Percentiles rank a stretch among this genome's conserved stretches.
Conservation (phyloP, 2,329 filamentous ascomycete species). For the Trematosphaeria pertusa region DNA sequence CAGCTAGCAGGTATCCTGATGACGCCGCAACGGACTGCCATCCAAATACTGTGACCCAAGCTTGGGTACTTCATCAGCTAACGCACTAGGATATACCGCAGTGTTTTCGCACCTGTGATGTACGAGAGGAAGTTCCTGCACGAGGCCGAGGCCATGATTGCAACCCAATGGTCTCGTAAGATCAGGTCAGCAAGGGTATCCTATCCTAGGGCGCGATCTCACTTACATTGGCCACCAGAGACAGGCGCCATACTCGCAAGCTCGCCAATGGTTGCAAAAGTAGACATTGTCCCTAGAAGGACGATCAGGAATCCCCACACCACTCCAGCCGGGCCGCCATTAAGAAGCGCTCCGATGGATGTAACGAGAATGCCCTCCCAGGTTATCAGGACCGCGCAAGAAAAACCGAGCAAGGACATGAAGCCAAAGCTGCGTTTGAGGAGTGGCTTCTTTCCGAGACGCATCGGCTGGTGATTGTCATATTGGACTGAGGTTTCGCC, state of each 20-base stretch:
- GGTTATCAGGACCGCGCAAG: constrained; percentile 8
- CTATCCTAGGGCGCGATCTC: neutral
- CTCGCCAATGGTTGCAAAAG: constrained; percentile 13
- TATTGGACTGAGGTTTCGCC: too few relatives aligned
- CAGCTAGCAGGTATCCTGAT: constrained; percentile 24
- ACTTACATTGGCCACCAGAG: constrained; percentile 26
- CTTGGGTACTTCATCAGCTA: too few relatives aligned
- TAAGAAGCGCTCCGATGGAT: neutral
- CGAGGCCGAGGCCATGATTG: constrained; percentile 40
- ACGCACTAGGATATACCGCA: too few relatives aligned
- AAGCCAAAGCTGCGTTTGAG: constrained; percentile 10
- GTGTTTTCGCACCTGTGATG: neutral
- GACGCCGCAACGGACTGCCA: constrained; percentile 44
- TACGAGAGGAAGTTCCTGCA: neutral
- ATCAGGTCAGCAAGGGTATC: neutral
- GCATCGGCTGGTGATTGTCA: neutral
- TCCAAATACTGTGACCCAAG: constrained; percentile 48
- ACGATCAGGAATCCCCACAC: constrained; percentile 18
- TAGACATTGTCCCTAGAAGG: constrained; percentile 13
- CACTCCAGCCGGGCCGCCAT: constrained; percentile 17
- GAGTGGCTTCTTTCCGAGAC: constrained; percentile 6
- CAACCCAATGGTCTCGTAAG: constrained; percentile 29
- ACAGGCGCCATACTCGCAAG: constrained; percentile 30
- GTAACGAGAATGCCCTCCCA: constrained; percentile 8
- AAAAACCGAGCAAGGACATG: constrained; percentile 12